Evolutionary conservation across 108 stramenopile genomes (phyloP), one percentile per base, ranked within the genome.

Genomic region (Cylindrotheca fusiformis): DNA sequence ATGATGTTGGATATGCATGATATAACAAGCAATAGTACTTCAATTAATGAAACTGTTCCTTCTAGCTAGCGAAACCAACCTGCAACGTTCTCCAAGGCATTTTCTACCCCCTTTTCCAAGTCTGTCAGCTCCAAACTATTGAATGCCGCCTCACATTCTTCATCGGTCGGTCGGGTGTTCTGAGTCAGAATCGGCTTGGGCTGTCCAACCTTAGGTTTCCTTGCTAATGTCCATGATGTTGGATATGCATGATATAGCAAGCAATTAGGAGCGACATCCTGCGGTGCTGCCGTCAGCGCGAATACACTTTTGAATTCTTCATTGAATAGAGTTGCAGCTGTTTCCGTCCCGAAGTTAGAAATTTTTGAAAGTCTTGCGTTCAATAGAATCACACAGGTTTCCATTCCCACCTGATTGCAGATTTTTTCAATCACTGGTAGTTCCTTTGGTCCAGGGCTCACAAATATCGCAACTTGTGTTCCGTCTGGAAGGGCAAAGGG

Each of bases 381-480:
- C 20, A 92, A 64, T 18, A 88, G 65, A n/a, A 92, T 64, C n/a
- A 92, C 79, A 46, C 85, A 71, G 0, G 91, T 92, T 60, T 78
- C 91, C 71, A 76, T 72, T 24, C 87, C 91, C 10, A 76, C 80
- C 23, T 80, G 71, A 18, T 71, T 54, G 63, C 87, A 92, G 41
- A 92, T 81, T 51, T 73, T 69, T 69, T 88, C 87, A 52, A 92
- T 72, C 6, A 74, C 73, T 19, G 87, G 63, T 32, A 89, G 60
- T 32, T 93, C 91, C 57, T 87, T 93, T 8, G 87, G 85, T 47
- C 86, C 86, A 0, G 91, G 91, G 8, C 85, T 77, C 0, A 93
- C 87, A 74, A 93, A 93, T 30, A 93, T 44, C 4, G 91, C 91
- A 33, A 93, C 85, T 67, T 93, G 87, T 0, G 75, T 83, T 32